Conservation (phyloP, 108 stramenopile species). For the Skeletonema marinoi region DNA sequence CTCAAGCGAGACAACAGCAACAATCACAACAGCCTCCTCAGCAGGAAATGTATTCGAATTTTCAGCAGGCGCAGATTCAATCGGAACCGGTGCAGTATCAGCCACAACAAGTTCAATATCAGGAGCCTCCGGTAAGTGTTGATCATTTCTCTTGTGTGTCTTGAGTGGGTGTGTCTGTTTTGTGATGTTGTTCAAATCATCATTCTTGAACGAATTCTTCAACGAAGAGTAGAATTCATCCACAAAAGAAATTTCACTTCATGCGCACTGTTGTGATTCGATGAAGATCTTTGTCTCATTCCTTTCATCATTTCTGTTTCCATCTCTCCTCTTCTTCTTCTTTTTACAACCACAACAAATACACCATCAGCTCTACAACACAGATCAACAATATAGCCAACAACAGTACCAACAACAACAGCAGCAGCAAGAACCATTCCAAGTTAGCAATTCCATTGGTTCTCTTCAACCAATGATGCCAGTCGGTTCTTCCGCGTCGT, state of each 20-base stretch:
- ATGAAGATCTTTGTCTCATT: background rate
- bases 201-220: background rate
- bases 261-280: background rate
- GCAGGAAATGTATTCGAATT: constrained; percentile 47
- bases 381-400: constrained; percentile 18
- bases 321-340: background rate
- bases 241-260: background rate
- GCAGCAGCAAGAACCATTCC: constrained; percentile 3
- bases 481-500: constrained; percentile 19
- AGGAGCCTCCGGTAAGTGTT: background rate
- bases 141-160: background rate
- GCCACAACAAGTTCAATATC: constrained; percentile 22
- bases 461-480: constrained; percentile 41
- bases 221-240: background rate
- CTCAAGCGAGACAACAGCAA: background rate
- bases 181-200: constrained; percentile 1
- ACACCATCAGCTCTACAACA: constrained; percentile 27
- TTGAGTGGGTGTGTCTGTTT: background rate
- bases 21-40: constrained; percentile 8
- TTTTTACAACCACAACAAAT: constrained; percentile 45
- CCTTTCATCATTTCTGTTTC: background rate
- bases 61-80: constrained; percentile 47
- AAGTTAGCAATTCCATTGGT: constrained; percentile 50
- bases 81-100: background rate
- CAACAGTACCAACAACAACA: constrained; percentile 24